Evolutionary conservation across 495 filamentous ascomycete genomes (phyloP).

Genomic region (Durotheca rogersii): DNA sequence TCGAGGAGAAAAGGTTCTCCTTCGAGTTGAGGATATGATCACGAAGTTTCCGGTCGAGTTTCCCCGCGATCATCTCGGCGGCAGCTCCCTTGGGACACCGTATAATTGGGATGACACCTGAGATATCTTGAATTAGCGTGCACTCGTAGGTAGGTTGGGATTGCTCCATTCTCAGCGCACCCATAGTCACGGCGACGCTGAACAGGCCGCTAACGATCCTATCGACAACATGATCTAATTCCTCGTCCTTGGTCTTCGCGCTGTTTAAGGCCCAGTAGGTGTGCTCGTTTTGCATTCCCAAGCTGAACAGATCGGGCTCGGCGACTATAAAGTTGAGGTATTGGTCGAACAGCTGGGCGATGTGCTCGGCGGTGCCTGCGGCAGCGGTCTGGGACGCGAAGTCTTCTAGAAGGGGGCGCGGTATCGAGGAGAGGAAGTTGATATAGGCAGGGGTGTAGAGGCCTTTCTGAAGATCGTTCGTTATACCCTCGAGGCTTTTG

Average conservation of each 20-base stretch:
- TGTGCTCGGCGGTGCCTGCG: conserved; percentile 78
- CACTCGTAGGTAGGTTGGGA: neutral
- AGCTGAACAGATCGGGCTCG: conserved; percentile 92
- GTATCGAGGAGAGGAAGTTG: conserved; percentile 95
- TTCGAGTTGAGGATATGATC: conserved; percentile 97
- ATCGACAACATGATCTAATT: conserved; percentile 82
- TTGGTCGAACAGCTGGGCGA: conserved; percentile 93
- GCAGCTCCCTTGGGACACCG: conserved; percentile 88
- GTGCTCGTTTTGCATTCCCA: conserved; percentile 81
- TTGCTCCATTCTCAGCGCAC: conserved; percentile 47
- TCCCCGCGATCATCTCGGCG: conserved; percentile 90
- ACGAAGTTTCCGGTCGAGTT: conserved; percentile 90
- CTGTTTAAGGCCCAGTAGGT: conserved; percentile 95
- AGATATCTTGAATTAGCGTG: conserved; percentile 16
- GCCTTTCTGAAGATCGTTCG: conserved; percentile 78
- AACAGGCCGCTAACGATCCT: conserved; percentile 92
- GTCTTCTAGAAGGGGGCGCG: conserved; percentile 89
- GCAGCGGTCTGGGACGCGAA: conserved; percentile 86
- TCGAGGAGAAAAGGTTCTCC: conserved; percentile 80
- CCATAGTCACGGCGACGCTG: conserved; percentile 96
- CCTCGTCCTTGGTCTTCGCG: conserved; percentile 82
- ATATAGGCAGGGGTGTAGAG: conserved; percentile 94
- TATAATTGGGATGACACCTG: conserved; percentile 89
- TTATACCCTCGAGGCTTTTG: conserved; percentile 77
- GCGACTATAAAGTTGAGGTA: conserved; percentile 97